Evolutionary conservation across 1,284 basidiomycete species (phyloP), one percentile per base, ranked within the genome.

Genomic region (Malassezia dermatis): DNA sequence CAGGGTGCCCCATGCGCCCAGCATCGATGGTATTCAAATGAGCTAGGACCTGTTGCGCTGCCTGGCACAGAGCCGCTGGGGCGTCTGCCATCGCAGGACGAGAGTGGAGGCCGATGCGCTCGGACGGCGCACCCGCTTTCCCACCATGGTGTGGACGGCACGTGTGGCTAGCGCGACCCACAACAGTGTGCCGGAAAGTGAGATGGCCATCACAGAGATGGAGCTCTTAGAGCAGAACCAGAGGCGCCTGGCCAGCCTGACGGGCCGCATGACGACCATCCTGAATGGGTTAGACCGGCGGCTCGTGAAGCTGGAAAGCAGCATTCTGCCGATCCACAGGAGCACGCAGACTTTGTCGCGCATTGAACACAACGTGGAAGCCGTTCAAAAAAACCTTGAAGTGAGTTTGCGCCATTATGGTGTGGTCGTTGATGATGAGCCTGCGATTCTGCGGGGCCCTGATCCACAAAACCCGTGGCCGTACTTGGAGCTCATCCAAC

Each of bases 281-380:
- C 64, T 78, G 13, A 70, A 70, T n/a, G 66, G 71, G 26, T 75
- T 78, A 55, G 77, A 78, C 60, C 71, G 75, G 49, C 65, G 77
- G 31, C 63, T 74, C 17, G 65, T 64, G 56, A 66, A 64, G 51
- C 64, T 75, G 26, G 73, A 75, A 46, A 63, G 65, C 49, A 69
- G 65, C 50, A 68, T 75, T 41, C 50, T 71, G 15, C 73, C 73
- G 24, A 67, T 75, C 34, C 73, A 75, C 58, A 61, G 61, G 35
- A 61, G 65, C 48, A 73, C 70, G 4, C 69, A 73, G 48, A 63
- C 61, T 27, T 62, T 75, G 5, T 58, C 61, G 6, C 63, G 69
- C 28, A 69, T 71, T 50, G 45, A 44, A 15, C 7, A 52, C 24
- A 58, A 72, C 43, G 64, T 69, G 24, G 66, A 68, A 15, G 55